Conservation (phyloP, 768 basidiomycete species). For the Panaeolus cyanescens region DNA sequence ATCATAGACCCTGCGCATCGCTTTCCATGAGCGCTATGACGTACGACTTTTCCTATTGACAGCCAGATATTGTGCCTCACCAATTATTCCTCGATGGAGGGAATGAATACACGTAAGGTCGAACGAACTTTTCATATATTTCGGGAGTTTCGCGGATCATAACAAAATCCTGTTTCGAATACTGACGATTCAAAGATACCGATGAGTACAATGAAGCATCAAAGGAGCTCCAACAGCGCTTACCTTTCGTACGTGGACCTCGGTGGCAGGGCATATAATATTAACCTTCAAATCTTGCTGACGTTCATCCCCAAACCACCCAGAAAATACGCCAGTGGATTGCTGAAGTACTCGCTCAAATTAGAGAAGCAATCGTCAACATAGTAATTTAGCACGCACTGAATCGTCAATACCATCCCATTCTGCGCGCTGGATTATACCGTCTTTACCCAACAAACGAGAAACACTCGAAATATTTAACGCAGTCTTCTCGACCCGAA, state of each 20-base stretch:
- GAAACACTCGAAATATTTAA: constrained; percentile 45
- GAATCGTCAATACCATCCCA: constrained; percentile 66
- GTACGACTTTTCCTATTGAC: too few species aligned
- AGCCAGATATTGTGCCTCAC: constrained; percentile 36
- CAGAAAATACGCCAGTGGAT: constrained; percentile 60
- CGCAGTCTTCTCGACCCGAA: constrained; percentile 76
- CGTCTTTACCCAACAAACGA: constrained; percentile 35
- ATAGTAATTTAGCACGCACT: constrained; percentile 36
- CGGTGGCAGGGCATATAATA: constrained; percentile 85
- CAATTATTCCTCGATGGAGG: constrained; percentile 77
- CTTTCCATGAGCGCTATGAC: too few species aligned
- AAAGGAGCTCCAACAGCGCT: too few species aligned
- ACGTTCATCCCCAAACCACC: constrained; percentile 53
- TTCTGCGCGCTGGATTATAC: constrained; percentile 43
- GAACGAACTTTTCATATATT: constrained; percentile 67
- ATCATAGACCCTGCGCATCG: constrained; percentile 88
- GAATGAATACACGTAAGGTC: constrained; percentile 77
- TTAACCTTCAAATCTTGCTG: constrained; percentile 77
- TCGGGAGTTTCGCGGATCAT: constrained; percentile 85
- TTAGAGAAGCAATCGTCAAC: not conserved
- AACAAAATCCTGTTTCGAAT: constrained; percentile 66
- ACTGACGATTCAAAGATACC: too few species aligned
- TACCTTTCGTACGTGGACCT: constrained; percentile 85
- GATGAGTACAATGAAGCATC: too few species aligned
- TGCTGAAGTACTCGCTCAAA: not conserved